Evolutionary conservation across 257 asterid species (phyloP), one percentile per base, ranked within the genome.

Genomic region (Leonotis leonurus): DNA sequence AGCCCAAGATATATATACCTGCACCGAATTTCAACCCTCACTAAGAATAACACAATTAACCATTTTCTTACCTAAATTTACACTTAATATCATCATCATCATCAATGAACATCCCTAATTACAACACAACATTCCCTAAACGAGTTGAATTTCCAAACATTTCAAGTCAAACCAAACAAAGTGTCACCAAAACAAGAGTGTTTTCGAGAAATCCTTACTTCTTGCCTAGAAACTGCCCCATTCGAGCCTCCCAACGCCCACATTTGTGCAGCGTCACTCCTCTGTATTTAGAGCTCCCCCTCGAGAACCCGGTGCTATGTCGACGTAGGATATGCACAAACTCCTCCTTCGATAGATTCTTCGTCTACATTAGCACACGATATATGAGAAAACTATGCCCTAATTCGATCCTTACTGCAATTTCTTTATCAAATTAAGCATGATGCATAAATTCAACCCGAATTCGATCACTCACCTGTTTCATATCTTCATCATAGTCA

Each of bases 221-320:
- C 67, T 83, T 83, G 57, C 86, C 90, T 1, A 78, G 84, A 33
- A 77, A 68, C 65, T 83, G 89, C 30, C 89, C 89, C 84, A 75
- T 80, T 39, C 79, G 75, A 65, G 89, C 84, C 48, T 80, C 89
- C 90, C 90, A 83, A 52, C 87, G 75, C 24, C 90, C 90, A 39
- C 90, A 83, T 52, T 83, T 83, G 60, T 83, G 86, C 46, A 80
- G 77, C 0, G 86, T 78, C 0, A 83, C 89, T 37, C 89, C 86
- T 74, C 89, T 66, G 74, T 70, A 83, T 54, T 75, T 83, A 0
- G 89, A 83, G 67, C 76, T 83, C 24, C 86, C 84, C 40, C 86
- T 73, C 10, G 90, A 76, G 65, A 78, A 81, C 18, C 85, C 87
- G 9, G 71, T 78, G 78, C 90, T 81, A 41, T 81, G 85, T 16